Base-by-base conservation (phyloP, 2,329 filamentous ascomycete species). In the Neophaeococcomyces aloes region DNA sequence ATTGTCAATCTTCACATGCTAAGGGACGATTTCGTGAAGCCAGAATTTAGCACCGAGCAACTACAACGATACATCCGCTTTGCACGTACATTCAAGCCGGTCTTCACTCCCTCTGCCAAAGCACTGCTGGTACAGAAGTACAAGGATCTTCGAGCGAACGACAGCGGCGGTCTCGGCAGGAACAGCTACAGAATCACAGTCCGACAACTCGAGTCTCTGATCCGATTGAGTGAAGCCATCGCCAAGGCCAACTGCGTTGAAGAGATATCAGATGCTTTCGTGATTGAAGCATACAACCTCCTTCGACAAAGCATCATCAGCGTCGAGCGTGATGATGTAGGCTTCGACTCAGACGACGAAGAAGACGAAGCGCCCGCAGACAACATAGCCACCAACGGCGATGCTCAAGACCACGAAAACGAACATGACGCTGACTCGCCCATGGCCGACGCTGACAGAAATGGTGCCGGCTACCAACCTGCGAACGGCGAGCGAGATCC, bases 101-200 rank as follows among this genome's bases (percentile, higher is more conserved):
- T 89, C 52, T 95, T 98, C 65, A 87, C 83, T 0, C 78, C 85
- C 8, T 86, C 91, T 57, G 88, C 91, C 17, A 91, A 86, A 65
- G 74, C 79, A 36, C 72, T 87, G 5, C 76, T 98, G 1, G 91
- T 98, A 2, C 75, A 85, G 59, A 87, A 86, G 60, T 98, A 98
- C 74, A 94, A 95, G 67, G 88, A 96, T 60, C 78, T 98, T 27
- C 79, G 91, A 48, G 80, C 85, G 29, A 88, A 96, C 59, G 91
- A 98, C 57, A 83, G 88, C 0, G 91, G 91, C 39, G 91, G 91
- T 25, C 79, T 94, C 38, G 91, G 91, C 48, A 78, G 86, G 58
- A 96, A 95, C 67, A 93, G 85, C 52, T 98, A 98, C 70, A 81
- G 91, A 47, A 98, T 98, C 61, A 98, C 91, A 0, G 91, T 98